phyloP scores from a whole-genome alignment of 495 filamentous ascomycete species.

The Aspergillus ellipticus region DNA sequence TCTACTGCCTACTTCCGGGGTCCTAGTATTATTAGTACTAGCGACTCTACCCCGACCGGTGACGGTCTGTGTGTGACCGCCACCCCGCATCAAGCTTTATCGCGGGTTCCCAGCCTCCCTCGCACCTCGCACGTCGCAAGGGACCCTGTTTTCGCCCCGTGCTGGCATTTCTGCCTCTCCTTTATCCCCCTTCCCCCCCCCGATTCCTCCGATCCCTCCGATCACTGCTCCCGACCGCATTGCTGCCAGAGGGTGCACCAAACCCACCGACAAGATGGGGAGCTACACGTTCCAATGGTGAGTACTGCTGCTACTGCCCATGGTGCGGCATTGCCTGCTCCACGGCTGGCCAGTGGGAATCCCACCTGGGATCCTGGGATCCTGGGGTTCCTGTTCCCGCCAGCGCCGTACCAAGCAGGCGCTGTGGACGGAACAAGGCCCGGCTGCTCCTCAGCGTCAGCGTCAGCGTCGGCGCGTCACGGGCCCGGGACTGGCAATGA shows the following conservation, averaged over 20 bases:
- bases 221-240: background rate
- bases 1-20: no score
- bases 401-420: background rate
- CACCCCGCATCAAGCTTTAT: background rate
- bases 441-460: slow-evolving; percentile 2
- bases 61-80: background rate
- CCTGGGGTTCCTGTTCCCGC: slow-evolving; percentile 1
- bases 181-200: slow-evolving; percentile 7
- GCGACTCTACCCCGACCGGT: background rate
- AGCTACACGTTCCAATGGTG: slow-evolving; percentile 44
- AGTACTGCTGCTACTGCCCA: slow-evolving; percentile 12
- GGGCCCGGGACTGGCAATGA: background rate
- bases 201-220: background rate
- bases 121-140: no score
- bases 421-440: slow-evolving; percentile 3
- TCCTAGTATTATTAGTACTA: no score
- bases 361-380: no score
- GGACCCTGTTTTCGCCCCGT: background rate
- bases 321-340: background rate
- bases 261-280: slow-evolving; percentile 26
- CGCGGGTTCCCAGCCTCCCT: background rate
- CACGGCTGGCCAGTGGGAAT: background rate
- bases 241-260: background rate
- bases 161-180: background rate
- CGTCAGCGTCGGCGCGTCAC: slow-evolving; percentile 11